Evolutionary conservation across 2,329 filamentous ascomycete species (phyloP).

Genomic region (Botrytis elliptica): DNA sequence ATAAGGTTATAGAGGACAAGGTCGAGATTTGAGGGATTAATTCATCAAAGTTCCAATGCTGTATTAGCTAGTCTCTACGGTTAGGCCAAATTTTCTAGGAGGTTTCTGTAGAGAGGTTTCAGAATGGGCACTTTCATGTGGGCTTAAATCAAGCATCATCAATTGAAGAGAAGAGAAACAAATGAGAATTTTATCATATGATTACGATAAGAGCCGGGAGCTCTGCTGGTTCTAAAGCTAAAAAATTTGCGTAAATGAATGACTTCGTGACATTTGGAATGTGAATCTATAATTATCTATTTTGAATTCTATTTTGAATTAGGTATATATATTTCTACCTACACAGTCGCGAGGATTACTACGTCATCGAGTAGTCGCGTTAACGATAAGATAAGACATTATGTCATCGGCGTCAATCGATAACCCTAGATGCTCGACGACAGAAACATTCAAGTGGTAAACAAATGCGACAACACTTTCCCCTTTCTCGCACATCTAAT

Average conservation of each 20-base stretch:
- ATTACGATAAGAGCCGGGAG: neutral
- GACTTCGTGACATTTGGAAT: neutral
- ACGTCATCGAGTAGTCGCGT: neutral
- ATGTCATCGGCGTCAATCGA: constrained; percentile 16
- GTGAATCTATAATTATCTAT: neutral
- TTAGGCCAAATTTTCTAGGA: neutral
- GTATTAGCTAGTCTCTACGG: neutral
- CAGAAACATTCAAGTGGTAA: neutral
- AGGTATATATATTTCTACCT: neutral
- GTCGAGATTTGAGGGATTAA: neutral
- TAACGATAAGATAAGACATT: constrained; percentile 14
- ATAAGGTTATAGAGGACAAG: constrained; percentile 21
- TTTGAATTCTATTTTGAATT: neutral
- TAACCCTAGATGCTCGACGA: neutral
- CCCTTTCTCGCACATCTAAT: neutral
- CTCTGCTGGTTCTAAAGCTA: neutral
- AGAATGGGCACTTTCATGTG: neutral
- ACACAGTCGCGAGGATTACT: neutral
- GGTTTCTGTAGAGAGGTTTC: neutral
- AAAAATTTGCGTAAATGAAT: neutral
- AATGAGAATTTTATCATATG: neutral
- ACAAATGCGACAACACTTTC: neutral
- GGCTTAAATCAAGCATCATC: neutral
- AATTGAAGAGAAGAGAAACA: neutral
- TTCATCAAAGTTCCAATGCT: neutral